Conservation (phyloP, 352 stramenopile species). For the Stephanocyclus meneghinianus region DNA sequence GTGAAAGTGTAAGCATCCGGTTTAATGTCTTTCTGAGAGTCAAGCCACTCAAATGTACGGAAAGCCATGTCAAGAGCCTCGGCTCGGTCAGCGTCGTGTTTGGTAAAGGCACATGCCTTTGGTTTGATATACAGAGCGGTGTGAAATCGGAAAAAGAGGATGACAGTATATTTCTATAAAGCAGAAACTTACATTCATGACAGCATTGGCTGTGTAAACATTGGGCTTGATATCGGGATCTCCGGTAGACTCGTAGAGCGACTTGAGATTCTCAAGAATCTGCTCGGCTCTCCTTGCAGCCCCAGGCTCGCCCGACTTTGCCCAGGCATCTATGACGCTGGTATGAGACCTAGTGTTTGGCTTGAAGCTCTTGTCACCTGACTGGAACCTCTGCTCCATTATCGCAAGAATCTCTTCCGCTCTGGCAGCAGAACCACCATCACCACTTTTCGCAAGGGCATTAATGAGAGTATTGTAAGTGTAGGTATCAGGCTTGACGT, state of each 20-base stretch:
- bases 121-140: conserved; percentile 26
- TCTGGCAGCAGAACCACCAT: conserved; percentile 59
- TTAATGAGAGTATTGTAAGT: conserved; percentile 81
- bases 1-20: conserved; percentile 82
- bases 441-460: conserved; percentile 68
- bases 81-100: conserved; percentile 67
- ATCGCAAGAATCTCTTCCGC: conserved; percentile 75
- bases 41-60: conserved; percentile 75
- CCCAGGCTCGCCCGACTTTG: conserved; percentile 69
- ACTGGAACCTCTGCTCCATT: conserved; percentile 69
- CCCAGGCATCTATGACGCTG: conserved; percentile 75
- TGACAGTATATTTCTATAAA: conserved; percentile 2
- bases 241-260: conserved; percentile 54
- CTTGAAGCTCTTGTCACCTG: conserved; percentile 76
- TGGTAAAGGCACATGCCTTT: conserved; percentile 77
- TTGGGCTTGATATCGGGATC: conserved; percentile 77
- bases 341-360: conserved; percentile 76
- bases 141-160: conserved; percentile 28
- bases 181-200: conserved; percentile 72
- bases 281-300: conserved; percentile 63
- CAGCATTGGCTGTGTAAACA: conserved; percentile 80
- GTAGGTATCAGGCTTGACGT: conserved; percentile 80
- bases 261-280: conserved; percentile 72
- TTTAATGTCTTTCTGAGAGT: conserved; percentile 63
- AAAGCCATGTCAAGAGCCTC: conserved; percentile 79